Evolutionary conservation across 2,329 filamentous ascomycete genomes (phyloP).

Genomic region (Aspergillus sp.): DNA sequence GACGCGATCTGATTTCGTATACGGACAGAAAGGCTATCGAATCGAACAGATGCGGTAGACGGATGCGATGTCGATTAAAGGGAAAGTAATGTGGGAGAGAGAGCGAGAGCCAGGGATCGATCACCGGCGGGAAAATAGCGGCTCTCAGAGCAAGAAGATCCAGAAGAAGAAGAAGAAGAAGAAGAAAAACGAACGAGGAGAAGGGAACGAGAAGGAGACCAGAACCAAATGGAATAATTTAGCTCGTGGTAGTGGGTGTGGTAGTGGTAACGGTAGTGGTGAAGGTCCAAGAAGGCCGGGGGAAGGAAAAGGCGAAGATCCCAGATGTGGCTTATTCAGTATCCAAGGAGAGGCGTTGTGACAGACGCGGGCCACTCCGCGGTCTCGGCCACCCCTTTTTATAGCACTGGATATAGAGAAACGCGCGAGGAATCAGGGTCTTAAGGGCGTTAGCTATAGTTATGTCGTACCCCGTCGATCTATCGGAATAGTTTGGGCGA

Average conservation of each 20-base stretch:
- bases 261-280: too few species aligned
- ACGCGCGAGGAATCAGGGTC: too few species aligned
- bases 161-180: slow-evolving; percentile 5
- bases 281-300: too few species aligned
- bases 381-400: not conserved
- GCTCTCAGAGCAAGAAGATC: slow-evolving; percentile 3
- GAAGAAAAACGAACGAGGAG: slow-evolving; percentile 1
- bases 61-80: slow-evolving; percentile 8
- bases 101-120: not conserved
- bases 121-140: not conserved
- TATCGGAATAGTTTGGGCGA: too few species aligned
- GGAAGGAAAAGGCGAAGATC: too few species aligned
- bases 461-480: too few species aligned
- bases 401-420: not conserved
- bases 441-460: too few species aligned
- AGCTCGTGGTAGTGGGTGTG: too few species aligned
- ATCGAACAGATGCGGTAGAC: not conserved
- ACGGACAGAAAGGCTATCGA: not conserved
- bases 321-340: too few species aligned
- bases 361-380: not conserved
- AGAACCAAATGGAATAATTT: too few species aligned
- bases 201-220: too few species aligned
- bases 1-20: not conserved
- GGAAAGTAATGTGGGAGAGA: slow-evolving; percentile 1
- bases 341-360: not conserved